Conservation (phyloP, 1,139 yeast species). For the Suzukiozyma palmioleophila region DNA sequence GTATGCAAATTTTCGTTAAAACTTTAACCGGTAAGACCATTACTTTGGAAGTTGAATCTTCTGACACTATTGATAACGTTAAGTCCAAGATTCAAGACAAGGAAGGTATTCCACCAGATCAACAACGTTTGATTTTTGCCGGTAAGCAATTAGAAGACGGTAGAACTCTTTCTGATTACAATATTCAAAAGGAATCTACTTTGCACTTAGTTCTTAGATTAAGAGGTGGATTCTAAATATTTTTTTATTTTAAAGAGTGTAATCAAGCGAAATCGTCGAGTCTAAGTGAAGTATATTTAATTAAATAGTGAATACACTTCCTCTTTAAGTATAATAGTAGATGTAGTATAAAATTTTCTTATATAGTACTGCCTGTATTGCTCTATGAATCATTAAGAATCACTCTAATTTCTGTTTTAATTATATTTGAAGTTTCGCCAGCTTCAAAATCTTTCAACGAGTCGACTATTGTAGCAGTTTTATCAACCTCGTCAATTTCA, state of each 20-base stretch:
- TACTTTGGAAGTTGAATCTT: conserved; percentile 66
- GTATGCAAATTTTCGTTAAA: conserved; percentile 57
- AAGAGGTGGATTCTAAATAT: conserved; percentile 62
- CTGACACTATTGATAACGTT: conserved; percentile 68
- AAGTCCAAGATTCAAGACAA: conserved; percentile 52
- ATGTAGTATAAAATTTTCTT: neutral
- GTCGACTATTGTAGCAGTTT: conserved; percentile 11
- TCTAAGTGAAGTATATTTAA: neutral
- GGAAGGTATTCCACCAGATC: conserved; percentile 52
- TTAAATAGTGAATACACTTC: neutral
- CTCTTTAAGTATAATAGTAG: conserved; percentile 1
- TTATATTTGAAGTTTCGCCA: conserved; percentile 27
- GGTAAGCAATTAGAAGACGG: conserved; percentile 66
- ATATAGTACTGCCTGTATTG: neutral
- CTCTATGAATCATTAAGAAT: neutral
- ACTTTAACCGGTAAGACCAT: conserved; percentile 60
- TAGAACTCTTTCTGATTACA: conserved; percentile 63
- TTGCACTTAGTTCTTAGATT: conserved; percentile 52
- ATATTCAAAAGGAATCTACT: conserved; percentile 64
- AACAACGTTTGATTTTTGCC: conserved; percentile 53
- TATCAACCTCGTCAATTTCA: conserved; percentile 12
- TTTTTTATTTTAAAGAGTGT: no score
- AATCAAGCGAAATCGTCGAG: neutral
- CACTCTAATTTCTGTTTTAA: conserved; percentile 22
- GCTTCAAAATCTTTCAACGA: conserved; percentile 25